A percentile compares a stretch with the other conserved stretches of the same genome.
Evolutionary conservation across 345 rosid species (phyloP).

Genomic region (Rhodomyrtus tomentosa): DNA sequence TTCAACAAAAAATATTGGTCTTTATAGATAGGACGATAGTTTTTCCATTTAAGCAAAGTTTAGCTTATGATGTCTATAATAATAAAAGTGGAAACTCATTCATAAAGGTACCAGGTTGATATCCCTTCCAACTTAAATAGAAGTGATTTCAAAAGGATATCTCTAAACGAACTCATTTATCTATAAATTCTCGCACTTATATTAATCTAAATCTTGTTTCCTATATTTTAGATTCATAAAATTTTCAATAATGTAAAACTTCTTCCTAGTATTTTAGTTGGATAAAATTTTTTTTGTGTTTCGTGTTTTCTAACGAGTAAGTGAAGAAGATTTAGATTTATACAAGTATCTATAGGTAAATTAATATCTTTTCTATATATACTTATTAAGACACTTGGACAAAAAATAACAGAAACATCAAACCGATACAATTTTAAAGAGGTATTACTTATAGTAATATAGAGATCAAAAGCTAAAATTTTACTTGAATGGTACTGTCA

Average conservation of each 20-base stretch:
- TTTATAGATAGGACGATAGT: neutral
- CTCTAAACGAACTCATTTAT: neutral
- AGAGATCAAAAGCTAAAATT: neutral
- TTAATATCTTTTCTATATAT: neutral
- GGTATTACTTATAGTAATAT: neutral
- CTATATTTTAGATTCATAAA: neutral
- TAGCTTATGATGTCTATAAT: neutral
- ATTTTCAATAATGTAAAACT: neutral
- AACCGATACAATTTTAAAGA: neutral
- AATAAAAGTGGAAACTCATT: neutral
- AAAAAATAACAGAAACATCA: neutral
- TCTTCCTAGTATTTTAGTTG: neutral
- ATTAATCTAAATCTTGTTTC: neutral
- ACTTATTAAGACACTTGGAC: neutral
- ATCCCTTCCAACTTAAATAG: neutral
- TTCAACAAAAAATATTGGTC: neutral
- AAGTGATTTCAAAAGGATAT: neutral
- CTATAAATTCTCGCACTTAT: neutral
- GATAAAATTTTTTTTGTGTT: neutral
- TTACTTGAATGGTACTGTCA: neutral
- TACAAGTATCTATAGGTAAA: neutral
- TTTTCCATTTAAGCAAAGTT: neutral
- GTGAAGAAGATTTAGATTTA: neutral
- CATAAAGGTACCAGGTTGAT: neutral
- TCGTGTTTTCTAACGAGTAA: neutral